phyloP scores from a whole-genome alignment of 106 monocot species.

The Dendrobium nobile region DNA sequence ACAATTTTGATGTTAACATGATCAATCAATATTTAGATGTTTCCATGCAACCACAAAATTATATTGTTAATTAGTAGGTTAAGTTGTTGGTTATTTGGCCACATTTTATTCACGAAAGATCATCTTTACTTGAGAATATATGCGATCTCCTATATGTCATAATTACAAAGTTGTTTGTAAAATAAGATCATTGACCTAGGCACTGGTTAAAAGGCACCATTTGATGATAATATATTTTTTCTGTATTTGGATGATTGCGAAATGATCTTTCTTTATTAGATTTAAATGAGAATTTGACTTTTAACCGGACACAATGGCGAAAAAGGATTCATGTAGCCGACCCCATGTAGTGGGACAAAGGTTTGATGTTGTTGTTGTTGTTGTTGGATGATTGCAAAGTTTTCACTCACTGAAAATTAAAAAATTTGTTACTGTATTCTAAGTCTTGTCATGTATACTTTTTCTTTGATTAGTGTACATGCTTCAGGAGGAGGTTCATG shows the following conservation, averaged over 20 bases:
- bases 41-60: background rate
- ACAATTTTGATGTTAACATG: background rate
- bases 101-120: background rate
- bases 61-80: background rate
- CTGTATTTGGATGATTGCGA: background rate
- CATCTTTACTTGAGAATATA: background rate
- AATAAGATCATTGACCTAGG: background rate
- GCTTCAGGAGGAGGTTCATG: slow-evolving; percentile 82
- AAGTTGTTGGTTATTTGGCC: background rate
- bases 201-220: background rate
- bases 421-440: background rate
- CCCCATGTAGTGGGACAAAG: too few species aligned
- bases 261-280: too few species aligned
- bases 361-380: too few species aligned
- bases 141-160: background rate
- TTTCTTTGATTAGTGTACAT: slow-evolving; percentile 52
- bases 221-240: background rate
- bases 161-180: background rate
- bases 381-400: background rate
- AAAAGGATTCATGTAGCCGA: too few species aligned
- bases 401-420: slow-evolving; percentile 1
- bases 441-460: background rate
- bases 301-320: too few species aligned
- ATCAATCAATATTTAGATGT: background rate
- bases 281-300: too few species aligned